phyloP scores from a whole-genome alignment of 768 basidiomycete species.

The Candolleomyces efflorescens region DNA sequence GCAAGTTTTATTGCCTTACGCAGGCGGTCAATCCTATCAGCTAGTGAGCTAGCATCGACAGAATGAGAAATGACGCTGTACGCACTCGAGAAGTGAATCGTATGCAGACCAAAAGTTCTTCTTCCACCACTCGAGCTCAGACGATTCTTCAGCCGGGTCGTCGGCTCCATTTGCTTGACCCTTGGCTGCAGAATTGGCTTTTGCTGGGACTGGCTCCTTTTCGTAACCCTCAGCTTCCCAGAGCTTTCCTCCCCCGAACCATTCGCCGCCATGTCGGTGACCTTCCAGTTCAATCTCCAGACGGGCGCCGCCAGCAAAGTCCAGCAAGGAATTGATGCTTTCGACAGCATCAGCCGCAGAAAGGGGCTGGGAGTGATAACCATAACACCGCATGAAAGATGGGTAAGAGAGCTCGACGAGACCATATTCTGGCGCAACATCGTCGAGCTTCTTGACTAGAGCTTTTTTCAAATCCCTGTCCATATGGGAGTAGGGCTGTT shows the following conservation, averaged over 20 bases:
- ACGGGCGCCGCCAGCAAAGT: constrained; percentile 86
- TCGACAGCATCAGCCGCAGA: constrained; percentile 94
- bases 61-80: constrained; percentile 8
- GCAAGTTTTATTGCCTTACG: constrained; percentile 76
- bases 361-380: constrained; percentile 82
- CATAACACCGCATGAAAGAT: constrained; percentile 89
- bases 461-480: constrained; percentile 87
- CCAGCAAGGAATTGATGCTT: constrained; percentile 79
- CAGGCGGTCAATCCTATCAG: constrained; percentile 60
- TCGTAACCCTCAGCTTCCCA: constrained; percentile 60
- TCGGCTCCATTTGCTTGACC: constrained; percentile 21
- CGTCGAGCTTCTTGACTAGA: constrained; percentile 76
- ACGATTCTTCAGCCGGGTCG: constrained; percentile 22
- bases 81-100: constrained; percentile 89
- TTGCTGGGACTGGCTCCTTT: constrained; percentile 25
- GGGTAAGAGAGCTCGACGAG: constrained; percentile 91
- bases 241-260: constrained; percentile 81
- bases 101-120: constrained; percentile 95
- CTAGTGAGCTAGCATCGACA: not conserved
- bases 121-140: constrained; percentile 74
- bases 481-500: constrained; percentile 94
- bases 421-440: constrained; percentile 92
- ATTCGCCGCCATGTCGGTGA: constrained; percentile 86
- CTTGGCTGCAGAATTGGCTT: constrained; percentile 17
- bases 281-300: constrained; percentile 91